These are phyloP conservation scores for Coelastrella sp. DNA, from an alignment of 139 green algal species.

Conservation along the genomic window DNA sequence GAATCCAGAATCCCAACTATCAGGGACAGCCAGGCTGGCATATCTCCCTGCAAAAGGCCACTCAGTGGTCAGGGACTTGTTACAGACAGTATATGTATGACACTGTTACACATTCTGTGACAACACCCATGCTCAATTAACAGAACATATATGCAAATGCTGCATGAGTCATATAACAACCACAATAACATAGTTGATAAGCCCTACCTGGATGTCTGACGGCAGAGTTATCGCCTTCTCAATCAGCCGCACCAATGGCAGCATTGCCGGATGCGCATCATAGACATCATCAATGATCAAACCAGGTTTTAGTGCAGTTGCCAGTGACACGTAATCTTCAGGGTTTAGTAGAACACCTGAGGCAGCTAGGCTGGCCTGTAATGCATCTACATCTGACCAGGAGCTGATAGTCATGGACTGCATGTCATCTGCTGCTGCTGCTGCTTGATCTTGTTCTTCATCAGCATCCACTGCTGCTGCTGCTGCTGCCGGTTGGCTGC, in stretches of 20 bases:
- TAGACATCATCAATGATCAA: conserved; percentile 50
- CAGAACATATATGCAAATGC: too few species aligned
- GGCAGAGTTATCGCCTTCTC: conserved; percentile 46
- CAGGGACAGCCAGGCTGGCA: conserved; percentile 22
- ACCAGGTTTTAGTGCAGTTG: background rate
- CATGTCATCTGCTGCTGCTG: background rate
- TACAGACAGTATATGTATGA: too few species aligned
- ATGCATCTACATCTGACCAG: background rate
- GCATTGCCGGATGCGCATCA: conserved; percentile 48
- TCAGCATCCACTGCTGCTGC: conserved; percentile 27
- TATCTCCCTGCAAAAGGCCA: conserved; percentile 20
- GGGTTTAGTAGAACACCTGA: background rate
- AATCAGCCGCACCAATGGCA: conserved; percentile 54
- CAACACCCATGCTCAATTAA: background rate
- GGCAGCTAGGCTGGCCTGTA: background rate
- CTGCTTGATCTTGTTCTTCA: conserved; percentile 6
- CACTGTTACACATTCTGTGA: background rate
- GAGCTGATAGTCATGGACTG: background rate
- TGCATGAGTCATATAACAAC: background rate
- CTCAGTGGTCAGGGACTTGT: too few species aligned
- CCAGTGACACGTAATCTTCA: background rate
- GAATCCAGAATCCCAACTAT: background rate
- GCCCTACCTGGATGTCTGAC: background rate
- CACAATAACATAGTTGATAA: background rate
- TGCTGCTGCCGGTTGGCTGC: background rate